phyloP scores from a whole-genome alignment of 805 yeast genomes.

The Metschnikowia chrysomelidarum region DNA sequence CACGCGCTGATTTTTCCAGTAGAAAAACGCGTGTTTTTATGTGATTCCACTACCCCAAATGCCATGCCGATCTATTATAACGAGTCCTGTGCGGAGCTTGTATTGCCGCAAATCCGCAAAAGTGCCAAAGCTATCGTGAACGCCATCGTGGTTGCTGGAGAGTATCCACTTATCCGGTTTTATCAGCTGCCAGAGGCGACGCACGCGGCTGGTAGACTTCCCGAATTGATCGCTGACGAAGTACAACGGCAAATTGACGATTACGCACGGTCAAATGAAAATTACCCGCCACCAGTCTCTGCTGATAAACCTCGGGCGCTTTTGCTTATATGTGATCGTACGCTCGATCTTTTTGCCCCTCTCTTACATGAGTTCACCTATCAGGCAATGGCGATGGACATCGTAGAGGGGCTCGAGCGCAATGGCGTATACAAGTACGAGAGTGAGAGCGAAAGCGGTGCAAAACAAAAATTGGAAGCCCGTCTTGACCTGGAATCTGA shows the following conservation, averaged over 20 bases:
- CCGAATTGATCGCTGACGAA: slow-evolving; percentile 66
- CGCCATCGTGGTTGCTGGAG: slow-evolving; percentile 76
- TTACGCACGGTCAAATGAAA: slow-evolving; percentile 66
- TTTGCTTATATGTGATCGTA: slow-evolving; percentile 75
- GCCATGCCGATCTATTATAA: slow-evolving; percentile 76
- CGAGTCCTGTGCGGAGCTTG: slow-evolving; percentile 57
- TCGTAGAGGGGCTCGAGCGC: slow-evolving; percentile 44
- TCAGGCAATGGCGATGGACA: slow-evolving; percentile 89
- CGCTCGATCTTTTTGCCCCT: slow-evolving; percentile 81
- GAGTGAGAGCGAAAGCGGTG: slow-evolving; percentile 53
- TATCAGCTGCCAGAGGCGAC: slow-evolving; percentile 50
- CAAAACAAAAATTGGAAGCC: slow-evolving; percentile 30
- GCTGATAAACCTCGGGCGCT: slow-evolving; percentile 65
- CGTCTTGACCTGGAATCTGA: slow-evolving; percentile 60
- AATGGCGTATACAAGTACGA: slow-evolving; percentile 48
- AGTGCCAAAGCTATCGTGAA: slow-evolving; percentile 68
- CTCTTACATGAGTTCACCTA: slow-evolving; percentile 85
- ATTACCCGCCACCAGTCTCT: slow-evolving; percentile 56
- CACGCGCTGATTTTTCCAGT: slow-evolving; percentile 52
- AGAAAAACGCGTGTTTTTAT: slow-evolving; percentile 70
- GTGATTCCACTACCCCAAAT: slow-evolving; percentile 48
- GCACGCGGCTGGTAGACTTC: slow-evolving; percentile 56
- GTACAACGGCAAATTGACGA: slow-evolving; percentile 72
- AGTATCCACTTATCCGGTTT: slow-evolving; percentile 82
- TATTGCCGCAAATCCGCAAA: slow-evolving; percentile 52